Evolutionary conservation across 768 basidiomycete species (phyloP).

Genomic region (Amanita exitialis): DNA sequence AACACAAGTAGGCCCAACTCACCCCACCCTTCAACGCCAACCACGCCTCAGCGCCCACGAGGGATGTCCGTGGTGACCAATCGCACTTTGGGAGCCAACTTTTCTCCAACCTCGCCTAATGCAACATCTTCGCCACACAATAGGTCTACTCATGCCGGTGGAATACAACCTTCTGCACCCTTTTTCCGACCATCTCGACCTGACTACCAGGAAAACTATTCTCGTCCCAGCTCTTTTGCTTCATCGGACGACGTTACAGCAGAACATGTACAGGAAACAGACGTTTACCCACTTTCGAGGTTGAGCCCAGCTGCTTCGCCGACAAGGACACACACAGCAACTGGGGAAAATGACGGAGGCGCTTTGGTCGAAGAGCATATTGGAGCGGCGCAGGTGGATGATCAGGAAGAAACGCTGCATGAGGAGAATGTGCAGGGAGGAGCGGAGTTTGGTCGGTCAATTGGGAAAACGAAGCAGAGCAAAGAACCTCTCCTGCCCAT

Average conservation of each 20-base stretch:
- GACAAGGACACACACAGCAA: slow-evolving; percentile 6
- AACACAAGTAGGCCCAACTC: slow-evolving; percentile 7
- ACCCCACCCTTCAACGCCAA: slow-evolving; percentile 16
- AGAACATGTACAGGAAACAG: slow-evolving; percentile 10
- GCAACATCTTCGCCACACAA: slow-evolving; percentile 14
- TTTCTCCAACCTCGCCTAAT: slow-evolving; percentile 11
- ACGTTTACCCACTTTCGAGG: slow-evolving; percentile 16
- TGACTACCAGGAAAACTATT: slow-evolving; percentile 29
- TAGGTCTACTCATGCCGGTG: slow-evolving; percentile 54
- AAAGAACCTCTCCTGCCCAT: slow-evolving; percentile 66
- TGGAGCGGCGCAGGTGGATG: background rate
- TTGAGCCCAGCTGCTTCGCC: background rate
- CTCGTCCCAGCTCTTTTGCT: slow-evolving; percentile 27
- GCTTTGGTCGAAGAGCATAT: background rate
- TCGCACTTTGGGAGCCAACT: slow-evolving; percentile 9
- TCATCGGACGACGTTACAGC: slow-evolving; percentile 17
- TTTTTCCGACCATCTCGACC: slow-evolving; percentile 72
- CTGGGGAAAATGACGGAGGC: slow-evolving; percentile 4
- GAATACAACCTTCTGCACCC: slow-evolving; percentile 68
- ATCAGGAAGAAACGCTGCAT: background rate
- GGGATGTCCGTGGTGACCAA: slow-evolving; percentile 2
- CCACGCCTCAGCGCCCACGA: slow-evolving; percentile 9
- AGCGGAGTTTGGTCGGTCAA: background rate
- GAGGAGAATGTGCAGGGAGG: background rate
- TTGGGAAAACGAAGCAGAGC: slow-evolving; percentile 47